Base-by-base conservation (phyloP, 345 rosid genomes). In the Lagerstroemia speciosa region DNA sequence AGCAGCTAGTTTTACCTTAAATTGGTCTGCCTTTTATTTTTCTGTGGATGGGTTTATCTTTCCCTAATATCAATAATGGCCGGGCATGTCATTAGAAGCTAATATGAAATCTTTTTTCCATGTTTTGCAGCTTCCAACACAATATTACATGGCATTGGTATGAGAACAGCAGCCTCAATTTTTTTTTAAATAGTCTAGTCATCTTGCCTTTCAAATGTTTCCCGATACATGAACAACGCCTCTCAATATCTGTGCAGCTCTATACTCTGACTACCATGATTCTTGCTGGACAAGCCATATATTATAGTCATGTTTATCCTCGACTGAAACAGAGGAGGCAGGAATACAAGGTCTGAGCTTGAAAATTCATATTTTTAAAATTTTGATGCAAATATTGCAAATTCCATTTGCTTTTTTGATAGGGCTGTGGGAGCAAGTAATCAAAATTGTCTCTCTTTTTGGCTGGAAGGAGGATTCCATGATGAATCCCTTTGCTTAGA, bases 111-210 rank as follows among this genome's bases (percentile, higher is more conserved):
- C 14, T 43, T 31, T 69, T 68, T 64, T 40, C 40, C 52, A 68
- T 48, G 14, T 80, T 79, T 77, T 82, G 87, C 96, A 91, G 97
- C 97, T 91, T 74, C 96, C 96, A 32, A 87, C 97, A 32, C 93
- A 89, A 36, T 89, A 82, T 78, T 87, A 89, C 76, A 87, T 79
- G 85, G 97, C 96, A 74, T 24, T 86, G 81, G 97, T 91, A 82
- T 70, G 73, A 67, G 61, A 65, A 45, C 24, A 29, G 0, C 26
- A 58, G 64, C 46, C 19, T 58, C 22, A 20, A 38, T 6, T 53
- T 3, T 38, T 38, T 41, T 61, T 60, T 43, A 32, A 16, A 11
- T n/a, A 34, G 68, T 33, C 40, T 40, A 38, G 31, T 15, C 32
- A 9, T 40, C 17, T 24, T 53, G 24, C 60, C 33, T 26, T 58